Evolutionary conservation across 306 rosid species (phyloP).

Genomic region (Carpinus viminea): DNA sequence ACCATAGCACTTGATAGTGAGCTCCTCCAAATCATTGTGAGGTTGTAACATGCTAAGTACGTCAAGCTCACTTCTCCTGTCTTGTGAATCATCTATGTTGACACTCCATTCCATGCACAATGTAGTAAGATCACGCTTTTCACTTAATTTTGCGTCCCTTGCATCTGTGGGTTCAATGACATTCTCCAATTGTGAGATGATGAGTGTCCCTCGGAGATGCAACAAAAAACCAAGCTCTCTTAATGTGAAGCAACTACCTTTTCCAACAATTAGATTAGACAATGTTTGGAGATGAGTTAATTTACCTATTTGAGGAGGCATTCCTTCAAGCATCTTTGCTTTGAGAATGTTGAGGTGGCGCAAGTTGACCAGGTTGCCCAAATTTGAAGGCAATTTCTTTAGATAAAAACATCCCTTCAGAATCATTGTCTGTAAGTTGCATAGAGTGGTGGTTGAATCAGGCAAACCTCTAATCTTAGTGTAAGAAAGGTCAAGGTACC

Average conservation of each 20-base stretch:
- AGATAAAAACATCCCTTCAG: background rate
- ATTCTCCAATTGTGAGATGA: too few species aligned
- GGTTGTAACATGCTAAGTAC: slow-evolving; percentile 7
- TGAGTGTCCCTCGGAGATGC: background rate
- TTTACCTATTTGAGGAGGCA: background rate
- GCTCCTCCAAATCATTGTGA: background rate
- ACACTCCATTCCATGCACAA: too few species aligned
- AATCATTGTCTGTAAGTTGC: slow-evolving; percentile 10
- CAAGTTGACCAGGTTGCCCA: background rate
- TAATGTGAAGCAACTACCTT: too few species aligned
- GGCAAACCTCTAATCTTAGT: background rate
- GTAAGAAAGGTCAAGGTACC: slow-evolving; percentile 1
- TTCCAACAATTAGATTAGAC: too few species aligned
- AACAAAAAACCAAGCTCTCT: background rate
- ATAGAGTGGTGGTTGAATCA: background rate
- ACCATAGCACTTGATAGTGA: background rate
- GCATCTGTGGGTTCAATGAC: too few species aligned
- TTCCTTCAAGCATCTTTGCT: too few species aligned
- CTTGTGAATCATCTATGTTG: background rate
- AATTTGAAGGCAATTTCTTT: background rate
- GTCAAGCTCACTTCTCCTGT: fast-evolving
- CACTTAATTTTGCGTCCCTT: too few species aligned
- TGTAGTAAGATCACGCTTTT: too few species aligned
- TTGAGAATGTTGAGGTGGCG: too few species aligned
- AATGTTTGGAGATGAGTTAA: background rate